These are phyloP conservation scores for Dendrostoma leiphaemia DNA, from an alignment of 2,329 filamentous ascomycete species.

Conservation along the genomic window DNA sequence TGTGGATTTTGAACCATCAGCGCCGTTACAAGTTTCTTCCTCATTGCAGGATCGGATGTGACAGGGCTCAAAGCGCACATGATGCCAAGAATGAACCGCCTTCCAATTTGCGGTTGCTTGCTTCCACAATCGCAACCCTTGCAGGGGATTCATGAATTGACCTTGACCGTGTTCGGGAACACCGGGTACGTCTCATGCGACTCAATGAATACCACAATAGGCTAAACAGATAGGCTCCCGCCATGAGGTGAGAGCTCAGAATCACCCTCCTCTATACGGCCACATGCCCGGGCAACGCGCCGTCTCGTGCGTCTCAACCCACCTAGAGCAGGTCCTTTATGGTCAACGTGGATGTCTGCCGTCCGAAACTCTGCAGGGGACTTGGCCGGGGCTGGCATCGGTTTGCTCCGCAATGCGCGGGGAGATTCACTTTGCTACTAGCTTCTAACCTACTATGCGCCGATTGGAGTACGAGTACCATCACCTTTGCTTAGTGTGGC, in stretches of 20 bases:
- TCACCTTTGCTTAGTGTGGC: too few relatives aligned
- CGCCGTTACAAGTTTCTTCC: neutral
- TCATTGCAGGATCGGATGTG: neutral
- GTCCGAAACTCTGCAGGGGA: too few relatives aligned
- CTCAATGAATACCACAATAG: conserved; percentile 3
- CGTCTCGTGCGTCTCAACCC: neutral
- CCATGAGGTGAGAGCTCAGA: neutral
- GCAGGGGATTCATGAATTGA: neutral
- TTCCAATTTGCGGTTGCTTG: neutral
- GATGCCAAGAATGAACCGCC: neutral
- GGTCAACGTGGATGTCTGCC: neutral
- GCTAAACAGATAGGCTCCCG: too few relatives aligned
- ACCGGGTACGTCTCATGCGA: neutral
- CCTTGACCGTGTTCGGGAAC: too few relatives aligned
- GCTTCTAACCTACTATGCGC: too few relatives aligned
- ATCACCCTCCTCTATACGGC: neutral
- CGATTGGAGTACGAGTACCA: too few relatives aligned
- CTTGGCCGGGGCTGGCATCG: too few relatives aligned
- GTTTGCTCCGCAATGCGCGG: too few relatives aligned
- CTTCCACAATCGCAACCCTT: neutral
- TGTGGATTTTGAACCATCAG: neutral
- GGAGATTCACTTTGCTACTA: too few relatives aligned
- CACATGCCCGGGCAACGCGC: neutral
- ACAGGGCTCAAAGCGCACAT: neutral
- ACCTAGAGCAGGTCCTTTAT: neutral